Evolutionary conservation across 139 green algal species (phyloP).

Genomic region (Desmodesmus armatus): DNA sequence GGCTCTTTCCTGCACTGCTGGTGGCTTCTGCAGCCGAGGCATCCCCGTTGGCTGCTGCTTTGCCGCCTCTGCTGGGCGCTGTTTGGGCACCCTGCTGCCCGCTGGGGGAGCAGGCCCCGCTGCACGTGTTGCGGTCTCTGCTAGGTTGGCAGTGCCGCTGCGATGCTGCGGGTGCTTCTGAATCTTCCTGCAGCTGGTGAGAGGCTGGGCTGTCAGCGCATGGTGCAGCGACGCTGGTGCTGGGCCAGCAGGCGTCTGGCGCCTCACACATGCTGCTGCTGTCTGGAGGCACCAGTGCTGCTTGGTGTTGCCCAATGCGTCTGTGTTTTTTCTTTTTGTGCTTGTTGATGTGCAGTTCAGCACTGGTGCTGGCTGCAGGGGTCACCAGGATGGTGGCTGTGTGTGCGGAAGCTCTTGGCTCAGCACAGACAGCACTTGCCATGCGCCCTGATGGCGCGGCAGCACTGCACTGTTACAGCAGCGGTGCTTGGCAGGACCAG

Average conservation of each 20-base stretch:
- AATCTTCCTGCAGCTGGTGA: no score
- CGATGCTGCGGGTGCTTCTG: no score
- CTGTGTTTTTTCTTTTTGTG: not conserved
- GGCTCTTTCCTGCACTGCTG: not conserved
- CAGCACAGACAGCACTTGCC: not conserved
- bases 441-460: no score
- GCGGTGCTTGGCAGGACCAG: not conserved
- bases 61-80: not conserved
- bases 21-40: not conserved
- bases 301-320: not conserved
- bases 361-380: not conserved
- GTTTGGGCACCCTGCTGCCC: no score
- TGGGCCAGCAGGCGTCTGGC: not conserved
- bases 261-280: conserved; percentile 6
- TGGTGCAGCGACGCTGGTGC: not conserved
- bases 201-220: no score
- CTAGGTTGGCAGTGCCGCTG: not conserved
- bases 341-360: not conserved
- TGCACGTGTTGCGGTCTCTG: not conserved
- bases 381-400: not conserved
- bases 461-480: no score
- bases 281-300: not conserved
- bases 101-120: no score
- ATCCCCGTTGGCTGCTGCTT: not conserved
- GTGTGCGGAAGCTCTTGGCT: not conserved